Evolutionary conservation across 1,284 basidiomycete species (phyloP).

Genomic region (Leccinum fallax): DNA sequence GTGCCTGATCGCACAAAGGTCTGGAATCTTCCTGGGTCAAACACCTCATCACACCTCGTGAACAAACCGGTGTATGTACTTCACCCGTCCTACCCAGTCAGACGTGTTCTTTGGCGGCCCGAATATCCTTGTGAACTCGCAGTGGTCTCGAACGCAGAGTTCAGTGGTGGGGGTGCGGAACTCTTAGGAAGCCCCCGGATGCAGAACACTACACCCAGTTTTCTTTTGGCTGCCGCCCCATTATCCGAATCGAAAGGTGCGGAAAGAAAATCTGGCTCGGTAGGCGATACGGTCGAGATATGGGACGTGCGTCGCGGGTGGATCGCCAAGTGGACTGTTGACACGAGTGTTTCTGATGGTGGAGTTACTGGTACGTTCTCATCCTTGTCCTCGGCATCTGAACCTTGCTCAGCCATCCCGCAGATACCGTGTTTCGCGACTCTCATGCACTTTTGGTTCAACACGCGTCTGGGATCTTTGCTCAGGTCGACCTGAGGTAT

Average conservation of each 20-base stretch:
- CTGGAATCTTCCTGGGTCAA: slow-evolving; percentile 70
- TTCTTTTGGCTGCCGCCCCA: slow-evolving; percentile 18
- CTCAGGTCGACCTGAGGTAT: slow-evolving; percentile 75
- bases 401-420: not conserved
- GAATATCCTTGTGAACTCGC: slow-evolving; percentile 80
- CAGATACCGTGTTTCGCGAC: slow-evolving; percentile 73
- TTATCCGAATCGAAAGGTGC: slow-evolving; percentile 18
- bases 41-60: slow-evolving; percentile 52
- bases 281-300: slow-evolving; percentile 72
- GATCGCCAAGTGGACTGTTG: slow-evolving; percentile 81
- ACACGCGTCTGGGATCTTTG: slow-evolving; percentile 78
- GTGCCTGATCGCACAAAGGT: slow-evolving; percentile 46
- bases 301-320: slow-evolving; percentile 87
- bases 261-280: slow-evolving; percentile 28
- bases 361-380: slow-evolving; percentile 62
- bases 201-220: slow-evolving; percentile 26
- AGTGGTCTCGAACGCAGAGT: slow-evolving; percentile 67
- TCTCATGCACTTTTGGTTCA: slow-evolving; percentile 76
- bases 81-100: slow-evolving; percentile 75
- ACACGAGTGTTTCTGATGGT: slow-evolving; percentile 62
- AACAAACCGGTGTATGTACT: slow-evolving; percentile 71
- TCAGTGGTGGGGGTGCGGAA: slow-evolving; percentile 40
- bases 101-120: slow-evolving; percentile 79
- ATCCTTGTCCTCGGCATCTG: not conserved
- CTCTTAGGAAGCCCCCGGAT: slow-evolving; percentile 35